phyloP scores from a whole-genome alignment of 192 early-diverging fungal genomes.

The Coemansia aciculifera region DNA sequence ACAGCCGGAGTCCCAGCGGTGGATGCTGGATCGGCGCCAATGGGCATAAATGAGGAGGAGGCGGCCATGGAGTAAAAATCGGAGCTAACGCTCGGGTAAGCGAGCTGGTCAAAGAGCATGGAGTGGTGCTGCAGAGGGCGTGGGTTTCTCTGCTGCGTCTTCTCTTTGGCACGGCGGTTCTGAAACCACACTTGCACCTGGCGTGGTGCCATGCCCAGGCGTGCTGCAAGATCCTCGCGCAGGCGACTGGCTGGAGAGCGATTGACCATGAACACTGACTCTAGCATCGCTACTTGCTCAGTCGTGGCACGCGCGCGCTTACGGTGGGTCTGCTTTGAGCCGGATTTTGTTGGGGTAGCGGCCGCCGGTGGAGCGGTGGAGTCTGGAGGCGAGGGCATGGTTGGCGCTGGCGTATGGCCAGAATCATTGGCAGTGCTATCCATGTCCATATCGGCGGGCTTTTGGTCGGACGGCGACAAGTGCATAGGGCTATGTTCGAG shows the following conservation, averaged over 20 bases:
- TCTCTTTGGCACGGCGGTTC: constrained; percentile 83
- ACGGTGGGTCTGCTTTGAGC: constrained; percentile 40
- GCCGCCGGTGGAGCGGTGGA: constrained; percentile 3
- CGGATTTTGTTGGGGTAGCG: constrained; percentile 10
- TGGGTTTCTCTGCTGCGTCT: constrained; percentile 53
- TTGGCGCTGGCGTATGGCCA: neutral
- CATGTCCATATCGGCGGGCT: constrained; percentile 8
- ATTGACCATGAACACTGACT: constrained; percentile 68
- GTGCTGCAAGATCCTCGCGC: constrained; percentile 64
- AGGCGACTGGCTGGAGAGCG: constrained; percentile 68
- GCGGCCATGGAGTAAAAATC: constrained; percentile 45
- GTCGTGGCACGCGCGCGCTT: constrained; percentile 72
- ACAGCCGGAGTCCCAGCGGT: neutral
- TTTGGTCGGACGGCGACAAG: constrained; percentile 12
- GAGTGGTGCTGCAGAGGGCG: constrained; percentile 35
- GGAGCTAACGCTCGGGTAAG: constrained; percentile 10
- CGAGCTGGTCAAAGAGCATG: constrained; percentile 30
- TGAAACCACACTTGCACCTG: constrained; percentile 87
- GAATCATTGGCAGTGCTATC: neutral
- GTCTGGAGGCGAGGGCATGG: neutral
- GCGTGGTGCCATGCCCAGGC: constrained; percentile 70
- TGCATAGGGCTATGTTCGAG: constrained; percentile 18
- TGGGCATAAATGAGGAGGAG: constrained; percentile 31
- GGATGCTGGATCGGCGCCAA: constrained; percentile 7
- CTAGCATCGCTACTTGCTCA: constrained; percentile 68